Conservation (phyloP, 805 yeast species). For the Hanseniaspora nectarophila region DNA sequence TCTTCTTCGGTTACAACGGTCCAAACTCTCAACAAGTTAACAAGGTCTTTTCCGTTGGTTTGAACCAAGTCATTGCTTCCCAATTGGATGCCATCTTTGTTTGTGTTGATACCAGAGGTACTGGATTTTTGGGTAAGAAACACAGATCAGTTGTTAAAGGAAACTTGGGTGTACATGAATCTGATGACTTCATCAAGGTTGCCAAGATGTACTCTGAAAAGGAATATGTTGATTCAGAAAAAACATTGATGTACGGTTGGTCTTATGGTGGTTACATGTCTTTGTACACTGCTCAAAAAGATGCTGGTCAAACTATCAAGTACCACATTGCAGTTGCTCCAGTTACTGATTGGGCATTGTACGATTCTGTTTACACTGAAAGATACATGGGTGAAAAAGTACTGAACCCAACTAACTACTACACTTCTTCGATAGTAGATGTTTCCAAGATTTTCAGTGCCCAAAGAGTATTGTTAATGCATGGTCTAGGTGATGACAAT, state of each 20-base stretch:
- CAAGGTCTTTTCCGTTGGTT: constrained; percentile 47
- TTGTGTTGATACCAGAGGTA: constrained; percentile 94
- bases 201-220: constrained; percentile 58
- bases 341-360: constrained; percentile 85
- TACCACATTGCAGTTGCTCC: constrained; percentile 97
- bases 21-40: constrained; percentile 83
- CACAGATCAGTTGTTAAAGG: constrained; percentile 75
- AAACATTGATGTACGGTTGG: constrained; percentile 95
- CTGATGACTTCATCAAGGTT: constrained; percentile 74
- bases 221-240: constrained; percentile 51
- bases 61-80: constrained; percentile 67
- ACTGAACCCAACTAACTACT: constrained; percentile 54
- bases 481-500: constrained; percentile 95
- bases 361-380: constrained; percentile 90
- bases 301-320: constrained; percentile 59
- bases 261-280: constrained; percentile 94
- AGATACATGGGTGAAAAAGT: constrained; percentile 82
- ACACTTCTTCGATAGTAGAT: constrained; percentile 42
- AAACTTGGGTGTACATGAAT: constrained; percentile 69
- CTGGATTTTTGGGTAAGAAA: constrained; percentile 73
- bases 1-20: constrained; percentile 89
- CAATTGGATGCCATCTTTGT: constrained; percentile 75
- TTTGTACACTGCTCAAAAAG: constrained; percentile 74
- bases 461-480: constrained; percentile 73
- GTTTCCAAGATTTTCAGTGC: constrained; percentile 44